Percentiles rank a stretch among this genome's conserved stretches.
Evolutionary conservation across 2,329 filamentous ascomycete species (phyloP).

Genomic region (Colletotrichum eremochloae): DNA sequence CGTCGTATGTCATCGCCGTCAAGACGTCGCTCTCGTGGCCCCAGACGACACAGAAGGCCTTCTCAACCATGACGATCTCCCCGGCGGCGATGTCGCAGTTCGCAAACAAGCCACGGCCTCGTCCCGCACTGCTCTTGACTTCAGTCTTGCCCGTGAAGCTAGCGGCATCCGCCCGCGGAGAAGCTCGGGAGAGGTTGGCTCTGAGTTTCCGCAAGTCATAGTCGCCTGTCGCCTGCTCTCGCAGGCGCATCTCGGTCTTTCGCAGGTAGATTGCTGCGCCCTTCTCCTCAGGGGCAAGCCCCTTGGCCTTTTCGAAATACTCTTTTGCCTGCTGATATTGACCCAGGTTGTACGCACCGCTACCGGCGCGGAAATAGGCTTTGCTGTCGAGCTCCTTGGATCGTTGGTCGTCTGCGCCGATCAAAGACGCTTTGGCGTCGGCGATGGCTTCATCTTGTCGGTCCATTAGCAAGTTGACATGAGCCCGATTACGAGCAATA

Average conservation of each 20-base stretch:
- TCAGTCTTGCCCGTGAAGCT: conserved; percentile 47
- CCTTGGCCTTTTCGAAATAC: conserved; percentile 46
- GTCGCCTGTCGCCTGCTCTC: conserved; percentile 44
- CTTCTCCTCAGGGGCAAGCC: conserved; percentile 46
- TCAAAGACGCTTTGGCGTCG: conserved; percentile 51
- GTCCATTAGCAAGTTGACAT: conserved; percentile 50
- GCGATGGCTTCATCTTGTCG: conserved; percentile 50
- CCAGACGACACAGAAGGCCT: conserved; percentile 51
- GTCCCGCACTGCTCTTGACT: conserved; percentile 46
- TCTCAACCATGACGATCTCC: conserved; percentile 55
- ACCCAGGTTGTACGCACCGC: conserved; percentile 49
- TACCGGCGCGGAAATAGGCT: conserved; percentile 51
- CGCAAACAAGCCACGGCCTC: conserved; percentile 56
- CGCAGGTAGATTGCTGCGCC: conserved; percentile 43
- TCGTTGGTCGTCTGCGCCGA: conserved; percentile 11
- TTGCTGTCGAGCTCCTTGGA: conserved; percentile 48
- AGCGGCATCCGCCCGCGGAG: conserved; percentile 50
- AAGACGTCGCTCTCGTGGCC: conserved; percentile 49
- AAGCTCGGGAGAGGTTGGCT: conserved; percentile 44
- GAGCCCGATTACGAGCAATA: conserved; percentile 49
- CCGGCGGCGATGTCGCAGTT: conserved; percentile 48
- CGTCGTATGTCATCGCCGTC: conserved; percentile 50
- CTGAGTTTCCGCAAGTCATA: conserved; percentile 46
- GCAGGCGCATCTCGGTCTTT: conserved; percentile 44
- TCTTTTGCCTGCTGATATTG: conserved; percentile 45